A percentile compares a stretch with the other conserved stretches of the same genome.
These are phyloP conservation scores for Ganoderma sinense DNA, from an alignment of 1,284 basidiomycete species.

Conservation along the genomic window DNA sequence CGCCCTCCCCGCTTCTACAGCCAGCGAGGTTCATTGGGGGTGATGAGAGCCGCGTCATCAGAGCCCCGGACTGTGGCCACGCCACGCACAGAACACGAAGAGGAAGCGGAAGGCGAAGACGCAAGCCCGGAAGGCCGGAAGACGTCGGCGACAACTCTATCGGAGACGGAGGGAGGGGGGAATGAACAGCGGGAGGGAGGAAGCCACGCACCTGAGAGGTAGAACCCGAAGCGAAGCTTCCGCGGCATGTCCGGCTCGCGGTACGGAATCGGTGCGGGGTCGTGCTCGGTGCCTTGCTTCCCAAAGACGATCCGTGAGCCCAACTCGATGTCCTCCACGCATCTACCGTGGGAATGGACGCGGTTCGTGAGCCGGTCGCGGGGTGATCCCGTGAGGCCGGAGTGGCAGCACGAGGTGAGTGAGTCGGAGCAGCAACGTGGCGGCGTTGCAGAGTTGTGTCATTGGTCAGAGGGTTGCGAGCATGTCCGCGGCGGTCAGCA, in stretches of 20 bases:
- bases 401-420: background rate
- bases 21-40: background rate
- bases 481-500: constrained; percentile 18
- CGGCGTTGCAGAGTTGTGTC: background rate
- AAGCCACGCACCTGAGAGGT: constrained; percentile 57
- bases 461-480: background rate
- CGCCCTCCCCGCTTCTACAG: background rate
- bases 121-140: background rate
- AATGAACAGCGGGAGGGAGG: background rate
- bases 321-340: constrained; percentile 72
- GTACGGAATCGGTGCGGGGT: constrained; percentile 65
- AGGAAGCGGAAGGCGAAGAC: background rate
- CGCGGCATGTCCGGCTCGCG: constrained; percentile 59
- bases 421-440: constrained; percentile 1
- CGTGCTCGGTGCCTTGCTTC: constrained; percentile 47
- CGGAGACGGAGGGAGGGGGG: constrained; percentile 1
- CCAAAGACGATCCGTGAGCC: constrained; percentile 65
- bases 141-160: background rate
- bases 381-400: background rate
- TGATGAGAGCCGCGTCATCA: background rate
- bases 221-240: constrained; percentile 79
- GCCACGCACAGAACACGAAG: background rate
- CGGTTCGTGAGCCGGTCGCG: background rate
- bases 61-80: background rate
- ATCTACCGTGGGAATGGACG: constrained; percentile 44